A percentile compares a stretch with the other conserved stretches of the same genome.
Conservation (phyloP, 2,329 filamentous ascomycete genomes). For the Exophiala sp. region DNA sequence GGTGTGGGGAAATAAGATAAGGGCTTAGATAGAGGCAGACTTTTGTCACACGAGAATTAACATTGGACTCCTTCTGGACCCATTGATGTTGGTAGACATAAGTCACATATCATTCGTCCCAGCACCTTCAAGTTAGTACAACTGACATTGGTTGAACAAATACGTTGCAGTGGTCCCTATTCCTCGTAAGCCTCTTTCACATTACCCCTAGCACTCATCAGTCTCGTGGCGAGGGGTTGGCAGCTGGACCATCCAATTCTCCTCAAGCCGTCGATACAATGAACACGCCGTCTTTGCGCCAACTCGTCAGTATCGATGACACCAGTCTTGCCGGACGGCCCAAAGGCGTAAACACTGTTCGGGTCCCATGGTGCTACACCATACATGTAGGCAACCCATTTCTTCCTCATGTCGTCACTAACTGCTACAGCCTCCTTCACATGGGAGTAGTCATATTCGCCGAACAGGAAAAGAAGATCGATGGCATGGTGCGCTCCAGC, state of each 20-base stretch:
- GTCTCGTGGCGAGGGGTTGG: background rate
- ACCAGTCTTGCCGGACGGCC: background rate
- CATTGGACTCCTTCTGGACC: too few relatives aligned
- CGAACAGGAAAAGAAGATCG: conserved; percentile 1
- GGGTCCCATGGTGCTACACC: background rate
- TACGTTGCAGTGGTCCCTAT: too few relatives aligned
- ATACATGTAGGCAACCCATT: background rate
- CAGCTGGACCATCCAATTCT: background rate
- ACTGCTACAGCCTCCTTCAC: background rate
- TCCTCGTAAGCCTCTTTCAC: background rate
- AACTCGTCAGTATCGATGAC: too few relatives aligned
- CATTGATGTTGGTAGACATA: too few relatives aligned
- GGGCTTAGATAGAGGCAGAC: too few relatives aligned
- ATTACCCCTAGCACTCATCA: background rate
- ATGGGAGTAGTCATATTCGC: background rate
- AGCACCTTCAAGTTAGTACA: too few relatives aligned
- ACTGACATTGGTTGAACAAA: background rate
- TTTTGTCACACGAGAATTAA: too few relatives aligned
- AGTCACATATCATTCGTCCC: too few relatives aligned
- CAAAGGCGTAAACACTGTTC: background rate
- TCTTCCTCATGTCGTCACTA: background rate
- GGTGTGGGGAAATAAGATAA: too few relatives aligned
- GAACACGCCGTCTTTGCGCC: background rate
- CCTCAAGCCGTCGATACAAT: background rate
- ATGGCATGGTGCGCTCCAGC: background rate